phyloP scores from a whole-genome alignment of 192 early-diverging fungal genomes.

The Phycomyces nitens region DNA sequence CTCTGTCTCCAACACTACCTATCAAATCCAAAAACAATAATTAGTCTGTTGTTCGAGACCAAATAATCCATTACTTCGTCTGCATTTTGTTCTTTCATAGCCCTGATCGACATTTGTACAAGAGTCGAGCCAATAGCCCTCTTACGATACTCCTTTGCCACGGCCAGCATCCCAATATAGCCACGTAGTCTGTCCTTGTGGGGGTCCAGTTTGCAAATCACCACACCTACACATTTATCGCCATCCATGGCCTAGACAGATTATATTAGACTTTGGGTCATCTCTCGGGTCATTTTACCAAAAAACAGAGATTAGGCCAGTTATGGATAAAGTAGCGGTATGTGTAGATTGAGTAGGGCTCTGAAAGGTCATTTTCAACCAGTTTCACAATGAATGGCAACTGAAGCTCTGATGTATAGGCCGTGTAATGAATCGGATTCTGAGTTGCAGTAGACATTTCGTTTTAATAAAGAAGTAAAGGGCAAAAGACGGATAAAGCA shows the following conservation, averaged over 20 bases:
- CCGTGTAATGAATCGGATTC: conserved; percentile 39
- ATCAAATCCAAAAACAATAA: neutral
- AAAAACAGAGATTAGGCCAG: conserved; percentile 86
- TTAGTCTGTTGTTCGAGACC: neutral
- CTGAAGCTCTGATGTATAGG: conserved; percentile 74
- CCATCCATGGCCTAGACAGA: conserved; percentile 54
- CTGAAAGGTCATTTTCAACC: conserved; percentile 93
- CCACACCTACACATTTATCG: conserved; percentile 71
- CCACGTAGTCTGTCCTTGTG: conserved; percentile 72
- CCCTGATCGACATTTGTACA: conserved; percentile 66
- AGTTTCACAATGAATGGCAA: conserved; percentile 71
- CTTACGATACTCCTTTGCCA: conserved; percentile 76
- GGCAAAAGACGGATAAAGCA: neutral
- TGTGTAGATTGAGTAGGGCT: conserved; percentile 96
- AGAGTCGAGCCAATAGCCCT: conserved; percentile 74
- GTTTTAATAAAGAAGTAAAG: neutral
- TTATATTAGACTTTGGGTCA: neutral
- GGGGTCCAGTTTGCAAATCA: conserved; percentile 84
- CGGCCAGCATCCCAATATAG: conserved; percentile 97
- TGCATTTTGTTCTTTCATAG: conserved; percentile 72
- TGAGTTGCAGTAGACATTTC: neutral
- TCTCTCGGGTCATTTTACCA: conserved; percentile 43
- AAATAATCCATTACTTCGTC: conserved; percentile 64
- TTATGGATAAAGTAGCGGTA: conserved; percentile 94
- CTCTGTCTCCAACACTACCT: conserved; percentile 91